Evolutionary conservation across 352 stramenopile species (phyloP).

Genomic region (Globisporangium okanoganense): DNA sequence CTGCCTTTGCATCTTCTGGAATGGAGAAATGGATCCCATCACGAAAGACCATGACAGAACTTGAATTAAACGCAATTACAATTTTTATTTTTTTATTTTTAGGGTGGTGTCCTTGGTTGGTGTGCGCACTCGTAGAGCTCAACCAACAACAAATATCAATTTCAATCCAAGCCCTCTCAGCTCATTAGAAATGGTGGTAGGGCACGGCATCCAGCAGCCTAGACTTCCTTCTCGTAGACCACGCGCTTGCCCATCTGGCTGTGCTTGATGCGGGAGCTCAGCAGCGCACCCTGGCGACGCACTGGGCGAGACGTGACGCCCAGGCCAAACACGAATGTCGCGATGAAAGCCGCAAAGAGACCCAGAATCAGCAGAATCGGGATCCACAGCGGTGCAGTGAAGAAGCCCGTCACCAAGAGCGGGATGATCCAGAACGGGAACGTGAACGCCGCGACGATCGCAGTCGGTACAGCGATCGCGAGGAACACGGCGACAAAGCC

Average conservation of each 20-base stretch:
- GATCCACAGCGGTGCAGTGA: conserved; percentile 78
- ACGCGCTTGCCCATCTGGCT: conserved; percentile 77
- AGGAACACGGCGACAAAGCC: conserved; percentile 56
- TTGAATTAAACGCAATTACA: background rate
- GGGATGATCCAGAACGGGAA: conserved; percentile 85
- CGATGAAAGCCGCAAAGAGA: conserved; percentile 59
- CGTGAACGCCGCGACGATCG: conserved; percentile 67
- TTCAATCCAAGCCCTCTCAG: no score
- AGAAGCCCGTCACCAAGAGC: conserved; percentile 69
- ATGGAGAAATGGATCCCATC: no score
- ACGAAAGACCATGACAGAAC: background rate
- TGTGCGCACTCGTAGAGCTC: background rate
- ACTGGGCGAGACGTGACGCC: conserved; percentile 71
- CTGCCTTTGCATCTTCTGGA: no score
- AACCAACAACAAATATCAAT: background rate
- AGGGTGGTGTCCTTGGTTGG: background rate
- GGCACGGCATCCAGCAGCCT: conserved; percentile 6
- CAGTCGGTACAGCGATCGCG: conserved; percentile 64
- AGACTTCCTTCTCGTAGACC: conserved; percentile 77
- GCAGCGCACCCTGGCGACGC: conserved; percentile 67
- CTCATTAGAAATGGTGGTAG: background rate
- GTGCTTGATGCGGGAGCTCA: conserved; percentile 80
- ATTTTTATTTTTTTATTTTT: background rate
- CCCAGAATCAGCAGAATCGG: conserved; percentile 60
- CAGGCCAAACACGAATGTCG: conserved; percentile 69